phyloP scores from a whole-genome alignment of 2,329 filamentous ascomycete species.

The Fusarium sterilihyphosum region DNA sequence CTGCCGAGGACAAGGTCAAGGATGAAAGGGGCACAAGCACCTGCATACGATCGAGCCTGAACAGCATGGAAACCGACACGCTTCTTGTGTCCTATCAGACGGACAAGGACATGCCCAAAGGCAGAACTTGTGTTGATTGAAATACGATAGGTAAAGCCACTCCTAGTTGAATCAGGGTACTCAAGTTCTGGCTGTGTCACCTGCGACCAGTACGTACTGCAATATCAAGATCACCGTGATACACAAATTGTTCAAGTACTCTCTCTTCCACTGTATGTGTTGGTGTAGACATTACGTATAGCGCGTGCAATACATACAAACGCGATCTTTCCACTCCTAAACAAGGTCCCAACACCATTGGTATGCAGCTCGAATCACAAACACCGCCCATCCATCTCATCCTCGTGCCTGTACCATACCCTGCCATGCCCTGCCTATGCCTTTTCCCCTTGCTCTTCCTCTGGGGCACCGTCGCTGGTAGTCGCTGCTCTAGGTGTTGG shows the following conservation, averaged over 20 bases:
- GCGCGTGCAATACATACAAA: slow-evolving; percentile 42
- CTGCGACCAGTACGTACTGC: neutral
- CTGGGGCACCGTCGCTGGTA: slow-evolving; percentile 18
- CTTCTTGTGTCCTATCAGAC: neutral
- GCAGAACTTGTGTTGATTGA: neutral
- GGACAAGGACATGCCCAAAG: neutral
- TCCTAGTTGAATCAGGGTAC: neutral
- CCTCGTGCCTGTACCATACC: slow-evolving; percentile 37
- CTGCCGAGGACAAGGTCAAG: neutral
- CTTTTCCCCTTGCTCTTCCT: slow-evolving; percentile 35
- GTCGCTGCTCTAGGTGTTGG: slow-evolving; percentile 33
- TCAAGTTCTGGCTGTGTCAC: neutral
- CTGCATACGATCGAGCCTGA: neutral
- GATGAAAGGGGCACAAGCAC: neutral
- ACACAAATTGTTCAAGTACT: slow-evolving; percentile 26
- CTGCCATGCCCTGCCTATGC: slow-evolving; percentile 23
- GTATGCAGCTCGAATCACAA: slow-evolving; percentile 37
- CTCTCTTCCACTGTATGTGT: slow-evolving; percentile 38
- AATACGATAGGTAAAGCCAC: neutral
- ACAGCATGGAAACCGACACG: neutral
- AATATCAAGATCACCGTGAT: neutral
- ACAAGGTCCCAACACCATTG: slow-evolving; percentile 37
- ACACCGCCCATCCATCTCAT: slow-evolving; percentile 23
- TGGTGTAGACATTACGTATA: slow-evolving; percentile 53
- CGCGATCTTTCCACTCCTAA: slow-evolving; percentile 20